Percentiles rank a stretch among this genome's conserved stretches.
Evolutionary conservation across 108 stramenopile genomes (phyloP).

Genomic region (Cyclotella cryptica): DNA sequence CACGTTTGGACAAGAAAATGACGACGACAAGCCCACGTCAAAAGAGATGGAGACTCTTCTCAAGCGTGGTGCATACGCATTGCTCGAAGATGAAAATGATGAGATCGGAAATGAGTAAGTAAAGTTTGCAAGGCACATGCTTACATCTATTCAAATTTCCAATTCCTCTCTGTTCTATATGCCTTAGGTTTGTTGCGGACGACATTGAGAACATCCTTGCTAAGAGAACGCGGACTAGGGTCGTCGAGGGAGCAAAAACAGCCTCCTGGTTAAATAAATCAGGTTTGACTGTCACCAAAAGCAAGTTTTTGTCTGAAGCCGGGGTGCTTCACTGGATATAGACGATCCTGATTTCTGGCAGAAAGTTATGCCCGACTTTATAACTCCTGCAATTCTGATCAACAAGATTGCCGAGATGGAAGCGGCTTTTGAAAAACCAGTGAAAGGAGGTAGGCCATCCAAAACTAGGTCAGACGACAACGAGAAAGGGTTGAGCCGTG

Average conservation of each 20-base stretch:
- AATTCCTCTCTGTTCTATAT: neutral
- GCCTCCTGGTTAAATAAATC: slow-evolving; percentile 90
- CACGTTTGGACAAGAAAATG: slow-evolving; percentile 86
- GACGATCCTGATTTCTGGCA: slow-evolving; percentile 96
- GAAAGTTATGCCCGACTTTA: slow-evolving; percentile 95
- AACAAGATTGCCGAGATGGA: slow-evolving; percentile 48
- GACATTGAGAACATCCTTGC: slow-evolving; percentile 93
- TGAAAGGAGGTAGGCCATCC: slow-evolving; percentile 27
- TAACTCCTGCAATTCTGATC: slow-evolving; percentile 79
- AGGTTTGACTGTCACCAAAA: slow-evolving; percentile 84
- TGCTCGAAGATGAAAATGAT: slow-evolving; percentile 87
- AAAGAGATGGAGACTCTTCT: slow-evolving; percentile 95
- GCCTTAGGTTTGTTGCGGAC: slow-evolving; percentile 72
- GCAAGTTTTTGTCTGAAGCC: slow-evolving; percentile 78
- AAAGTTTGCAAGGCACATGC: neutral
- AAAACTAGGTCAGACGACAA: slow-evolving; percentile 29
- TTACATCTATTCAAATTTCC: neutral
- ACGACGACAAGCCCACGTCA: slow-evolving; percentile 88
- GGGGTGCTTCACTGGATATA: slow-evolving; percentile 75
- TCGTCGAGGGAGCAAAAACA: slow-evolving; percentile 91
- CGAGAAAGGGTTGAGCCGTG: slow-evolving; percentile 51
- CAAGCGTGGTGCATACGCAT: slow-evolving; percentile 92
- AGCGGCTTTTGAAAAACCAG: slow-evolving; percentile 44
- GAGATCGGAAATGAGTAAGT: slow-evolving; percentile 72
- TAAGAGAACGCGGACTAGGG: slow-evolving; percentile 86